Conservation (phyloP, 2,329 filamentous ascomycete genomes). For the Penicillium sp. region DNA sequence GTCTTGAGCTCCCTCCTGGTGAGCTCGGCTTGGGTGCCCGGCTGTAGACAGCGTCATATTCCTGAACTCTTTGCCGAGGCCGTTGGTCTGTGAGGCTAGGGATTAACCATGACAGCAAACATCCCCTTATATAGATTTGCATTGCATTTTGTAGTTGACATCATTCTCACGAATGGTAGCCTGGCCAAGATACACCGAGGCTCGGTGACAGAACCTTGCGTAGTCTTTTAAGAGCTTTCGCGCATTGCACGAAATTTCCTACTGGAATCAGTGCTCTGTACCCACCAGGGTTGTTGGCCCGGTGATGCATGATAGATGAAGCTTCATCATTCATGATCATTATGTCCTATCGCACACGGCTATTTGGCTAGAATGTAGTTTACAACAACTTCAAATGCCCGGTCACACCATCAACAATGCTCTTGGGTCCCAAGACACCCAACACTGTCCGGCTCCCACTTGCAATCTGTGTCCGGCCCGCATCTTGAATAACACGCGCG, state of each 20-base stretch:
- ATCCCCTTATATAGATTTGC: constrained; percentile 41
- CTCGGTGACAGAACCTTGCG: not conserved
- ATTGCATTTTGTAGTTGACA: not conserved
- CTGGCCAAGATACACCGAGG: not conserved
- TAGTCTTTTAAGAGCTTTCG: not conserved
- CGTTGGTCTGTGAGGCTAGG: constrained; percentile 87
- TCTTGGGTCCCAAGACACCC: constrained; percentile 79
- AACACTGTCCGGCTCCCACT: constrained; percentile 89
- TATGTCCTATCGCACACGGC: constrained; percentile 6
- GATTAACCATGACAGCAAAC: constrained; percentile 83
- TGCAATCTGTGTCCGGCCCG: constrained; percentile 96
- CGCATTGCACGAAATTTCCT: not conserved
- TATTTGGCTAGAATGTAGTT: constrained; percentile 19
- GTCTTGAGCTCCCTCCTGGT: constrained; percentile 68
- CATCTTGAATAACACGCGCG: constrained; percentile 88
- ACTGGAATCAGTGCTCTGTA: not conserved
- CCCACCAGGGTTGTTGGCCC: not conserved
- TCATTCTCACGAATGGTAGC: not conserved
- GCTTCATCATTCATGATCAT: constrained; percentile 22
- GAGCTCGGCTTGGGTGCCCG: constrained; percentile 63
- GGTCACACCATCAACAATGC: constrained; percentile 81
- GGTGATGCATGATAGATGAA: not conserved
- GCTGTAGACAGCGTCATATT: constrained; percentile 74
- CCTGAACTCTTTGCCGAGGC: constrained; percentile 84
- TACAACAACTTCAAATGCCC: constrained; percentile 80